Evolutionary conservation across 768 basidiomycete species (phyloP).

Genomic region (Mycena vitilis): DNA sequence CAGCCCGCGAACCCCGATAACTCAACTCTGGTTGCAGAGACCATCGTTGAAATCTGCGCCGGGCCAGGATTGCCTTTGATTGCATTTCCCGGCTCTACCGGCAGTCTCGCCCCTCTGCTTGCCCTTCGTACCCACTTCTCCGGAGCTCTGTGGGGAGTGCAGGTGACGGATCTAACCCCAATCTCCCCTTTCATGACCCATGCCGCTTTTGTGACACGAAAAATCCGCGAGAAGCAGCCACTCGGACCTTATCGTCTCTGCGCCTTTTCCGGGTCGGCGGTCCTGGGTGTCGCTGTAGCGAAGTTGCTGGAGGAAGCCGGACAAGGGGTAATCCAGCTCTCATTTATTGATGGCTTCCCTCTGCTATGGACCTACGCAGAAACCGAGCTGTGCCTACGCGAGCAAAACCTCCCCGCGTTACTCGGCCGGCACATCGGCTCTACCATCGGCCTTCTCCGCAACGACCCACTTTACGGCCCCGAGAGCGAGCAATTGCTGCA

Average conservation of each 20-base stretch:
- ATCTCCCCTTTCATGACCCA: neutral
- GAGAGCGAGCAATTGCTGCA: too few species aligned
- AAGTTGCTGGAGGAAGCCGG: conserved; percentile 10
- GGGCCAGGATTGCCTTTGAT: conserved; percentile 1
- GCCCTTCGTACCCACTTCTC: conserved; percentile 4
- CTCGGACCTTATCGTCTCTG: conserved; percentile 4
- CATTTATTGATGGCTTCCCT: conserved; percentile 14
- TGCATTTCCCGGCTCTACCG: neutral
- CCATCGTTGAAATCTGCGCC: conserved; percentile 5
- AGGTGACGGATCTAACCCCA: neutral
- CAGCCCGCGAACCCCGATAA: too few species aligned
- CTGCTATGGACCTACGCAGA: neutral
- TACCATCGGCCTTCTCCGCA: too few species aligned
- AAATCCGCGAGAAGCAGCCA: neutral
- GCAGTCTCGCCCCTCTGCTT: neutral
- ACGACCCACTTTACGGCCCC: too few species aligned
- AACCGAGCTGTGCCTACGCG: neutral
- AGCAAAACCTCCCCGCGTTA: neutral
- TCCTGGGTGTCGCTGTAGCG: neutral
- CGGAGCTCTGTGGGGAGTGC: conserved; percentile 10
- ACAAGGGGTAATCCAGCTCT: neutral
- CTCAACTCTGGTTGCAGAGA: neutral
- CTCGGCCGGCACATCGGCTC: too few species aligned
- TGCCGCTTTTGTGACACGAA: neutral
- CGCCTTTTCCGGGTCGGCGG: neutral